A percentile compares a stretch with the other conserved stretches of the same genome.
Evolutionary conservation across 2,329 filamentous ascomycete species (phyloP).

Genomic region (Niveomyces coronatus): DNA sequence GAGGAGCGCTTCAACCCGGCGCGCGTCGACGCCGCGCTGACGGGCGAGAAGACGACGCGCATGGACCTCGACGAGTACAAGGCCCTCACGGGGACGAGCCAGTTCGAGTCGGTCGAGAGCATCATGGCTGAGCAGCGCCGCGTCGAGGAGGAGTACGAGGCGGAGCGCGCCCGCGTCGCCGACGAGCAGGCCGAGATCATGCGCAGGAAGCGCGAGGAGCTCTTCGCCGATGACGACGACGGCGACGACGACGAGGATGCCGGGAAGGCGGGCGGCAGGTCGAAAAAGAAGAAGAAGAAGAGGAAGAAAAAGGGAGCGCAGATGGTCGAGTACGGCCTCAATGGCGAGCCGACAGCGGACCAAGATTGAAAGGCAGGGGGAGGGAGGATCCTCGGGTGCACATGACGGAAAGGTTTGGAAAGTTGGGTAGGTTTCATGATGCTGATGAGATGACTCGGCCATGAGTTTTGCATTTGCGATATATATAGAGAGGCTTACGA

Average conservation of each 20-base stretch:
- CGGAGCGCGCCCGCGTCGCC: constrained; percentile 29
- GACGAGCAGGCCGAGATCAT: constrained; percentile 39
- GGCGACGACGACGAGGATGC: constrained; percentile 15
- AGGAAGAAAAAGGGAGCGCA: constrained; percentile 23
- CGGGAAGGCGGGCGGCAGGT: no score
- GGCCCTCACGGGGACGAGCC: constrained; percentile 37
- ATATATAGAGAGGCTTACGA: no score
- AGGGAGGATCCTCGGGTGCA: no score
- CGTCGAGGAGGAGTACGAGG: constrained; percentile 34
- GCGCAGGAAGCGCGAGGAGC: constrained; percentile 36
- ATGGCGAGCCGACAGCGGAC: constrained; percentile 24
- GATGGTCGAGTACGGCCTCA: constrained; percentile 24
- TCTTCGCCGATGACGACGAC: constrained; percentile 33
- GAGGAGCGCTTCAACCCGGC: constrained; percentile 60
- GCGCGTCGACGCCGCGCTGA: constrained; percentile 54
- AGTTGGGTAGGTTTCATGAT: no score
- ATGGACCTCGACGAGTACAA: constrained; percentile 54
- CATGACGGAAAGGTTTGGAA: no score
- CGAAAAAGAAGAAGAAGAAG: constrained; percentile 28
- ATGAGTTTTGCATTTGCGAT: no score
- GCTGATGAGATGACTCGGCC: no score
- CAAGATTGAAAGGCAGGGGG: constrained; percentile 10
- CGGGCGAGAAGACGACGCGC: constrained; percentile 44
- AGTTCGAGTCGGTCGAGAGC: constrained; percentile 44
- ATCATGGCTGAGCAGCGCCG: constrained; percentile 46